Evolutionary conservation across 371 early-diverging fungal species (phyloP).

Genomic region (Rhizomucor miehei): DNA sequence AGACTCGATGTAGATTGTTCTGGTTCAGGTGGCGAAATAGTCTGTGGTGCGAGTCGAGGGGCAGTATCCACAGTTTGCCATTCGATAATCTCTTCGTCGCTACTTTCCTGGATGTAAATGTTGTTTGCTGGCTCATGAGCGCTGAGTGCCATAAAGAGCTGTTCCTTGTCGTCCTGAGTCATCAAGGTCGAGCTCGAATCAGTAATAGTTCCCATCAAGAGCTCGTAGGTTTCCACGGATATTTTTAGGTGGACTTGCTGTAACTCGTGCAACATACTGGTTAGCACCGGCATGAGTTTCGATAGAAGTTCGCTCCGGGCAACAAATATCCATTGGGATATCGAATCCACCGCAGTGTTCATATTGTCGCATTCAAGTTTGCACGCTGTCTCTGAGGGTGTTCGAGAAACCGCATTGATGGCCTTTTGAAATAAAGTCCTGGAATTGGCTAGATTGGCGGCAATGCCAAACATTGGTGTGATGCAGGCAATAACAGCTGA

Average conservation of each 20-base stretch:
- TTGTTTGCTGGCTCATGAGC: conserved; percentile 38
- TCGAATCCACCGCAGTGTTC: conserved; percentile 20
- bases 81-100: conserved; percentile 37
- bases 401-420: background rate
- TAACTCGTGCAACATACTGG: conserved; percentile 19
- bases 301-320: conserved; percentile 32
- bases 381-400: too few relatives aligned
- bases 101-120: conserved; percentile 42
- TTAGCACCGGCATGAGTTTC: conserved; percentile 27
- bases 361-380: conserved; percentile 10
- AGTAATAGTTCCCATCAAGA: conserved; percentile 39
- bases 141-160: conserved; percentile 27
- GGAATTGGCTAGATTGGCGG: conserved; percentile 18
- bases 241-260: conserved; percentile 28
- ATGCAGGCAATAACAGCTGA: conserved; percentile 26
- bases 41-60: background rate
- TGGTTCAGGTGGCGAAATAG: background rate
- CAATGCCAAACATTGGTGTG: conserved; percentile 28
- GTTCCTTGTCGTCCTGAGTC: conserved; percentile 20
- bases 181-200: conserved; percentile 30
- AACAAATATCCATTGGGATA: conserved; percentile 49
- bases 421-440: conserved; percentile 24
- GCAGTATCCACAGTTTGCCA: conserved; percentile 27
- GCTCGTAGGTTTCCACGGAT: conserved; percentile 32
- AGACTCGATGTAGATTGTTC: background rate